Conservation (phyloP, 1,284 basidiomycete genomes). For the Ustilago hordei region DNA sequence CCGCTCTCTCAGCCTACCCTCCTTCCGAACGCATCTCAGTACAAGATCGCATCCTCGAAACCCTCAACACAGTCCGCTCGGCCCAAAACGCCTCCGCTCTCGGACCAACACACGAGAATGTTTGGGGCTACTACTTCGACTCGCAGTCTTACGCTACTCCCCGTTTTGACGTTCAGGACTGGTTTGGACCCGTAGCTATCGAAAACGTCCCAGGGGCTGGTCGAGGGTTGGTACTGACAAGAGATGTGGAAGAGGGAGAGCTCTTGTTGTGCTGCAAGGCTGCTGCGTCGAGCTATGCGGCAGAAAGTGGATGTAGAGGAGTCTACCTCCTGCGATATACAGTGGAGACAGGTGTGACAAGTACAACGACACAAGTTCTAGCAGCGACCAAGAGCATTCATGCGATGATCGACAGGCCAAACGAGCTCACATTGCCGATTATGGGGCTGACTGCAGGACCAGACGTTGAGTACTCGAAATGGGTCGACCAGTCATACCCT, state of each 20-base stretch:
- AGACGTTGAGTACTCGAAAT: constrained; percentile 43
- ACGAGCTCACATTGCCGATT: constrained; percentile 54
- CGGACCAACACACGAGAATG: constrained; percentile 49
- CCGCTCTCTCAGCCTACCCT: constrained; percentile 30
- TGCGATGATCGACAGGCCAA: constrained; percentile 59
- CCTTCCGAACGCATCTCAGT: constrained; percentile 15
- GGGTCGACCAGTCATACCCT: constrained; percentile 55
- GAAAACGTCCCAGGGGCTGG: constrained; percentile 62
- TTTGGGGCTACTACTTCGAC: constrained; percentile 56
- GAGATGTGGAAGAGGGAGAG: constrained; percentile 61
- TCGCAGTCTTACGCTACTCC: constrained; percentile 54
- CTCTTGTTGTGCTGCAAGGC: constrained; percentile 63
- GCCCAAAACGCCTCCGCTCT: constrained; percentile 35
- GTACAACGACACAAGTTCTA: constrained; percentile 67
- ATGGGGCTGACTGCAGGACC: constrained; percentile 68
- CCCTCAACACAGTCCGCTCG: constrained; percentile 31
- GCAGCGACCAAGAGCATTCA: constrained; percentile 66
- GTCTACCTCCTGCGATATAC: constrained; percentile 57
- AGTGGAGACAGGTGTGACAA: constrained; percentile 60
- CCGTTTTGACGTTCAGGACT: constrained; percentile 56
- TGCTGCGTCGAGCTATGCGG: constrained; percentile 57
- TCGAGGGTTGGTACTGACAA: constrained; percentile 61
- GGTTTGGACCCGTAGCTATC: constrained; percentile 58
- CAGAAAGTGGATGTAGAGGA: constrained; percentile 52
- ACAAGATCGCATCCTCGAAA: constrained; percentile 40